Evolutionary conservation across 495 filamentous ascomycete species (phyloP).

Genomic region (Trichoderma erinaceum): DNA sequence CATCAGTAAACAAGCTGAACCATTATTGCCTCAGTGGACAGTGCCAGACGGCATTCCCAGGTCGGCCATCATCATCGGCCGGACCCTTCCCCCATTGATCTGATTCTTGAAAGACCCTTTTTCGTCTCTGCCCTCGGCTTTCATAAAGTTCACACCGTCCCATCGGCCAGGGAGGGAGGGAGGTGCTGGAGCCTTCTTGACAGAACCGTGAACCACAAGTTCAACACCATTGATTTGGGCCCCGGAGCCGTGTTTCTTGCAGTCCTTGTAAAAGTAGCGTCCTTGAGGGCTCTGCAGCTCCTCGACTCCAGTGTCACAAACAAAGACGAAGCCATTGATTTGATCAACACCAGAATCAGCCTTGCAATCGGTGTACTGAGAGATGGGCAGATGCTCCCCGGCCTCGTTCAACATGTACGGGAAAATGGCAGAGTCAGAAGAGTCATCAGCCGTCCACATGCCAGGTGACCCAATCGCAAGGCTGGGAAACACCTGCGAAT

Average conservation of each 20-base stretch:
- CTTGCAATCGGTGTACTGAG: not conserved
- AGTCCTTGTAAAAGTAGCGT: not conserved
- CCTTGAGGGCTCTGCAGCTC: not conserved
- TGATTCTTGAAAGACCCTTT: not conserved
- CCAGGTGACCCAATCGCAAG: not conserved
- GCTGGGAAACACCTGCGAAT: not conserved
- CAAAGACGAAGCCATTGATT: not conserved
- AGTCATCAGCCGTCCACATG: not conserved
- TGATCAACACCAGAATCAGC: not conserved
- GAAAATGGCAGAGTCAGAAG: not conserved
- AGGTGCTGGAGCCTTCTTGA: not conserved
- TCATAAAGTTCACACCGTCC: not conserved
- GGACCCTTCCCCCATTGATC: not conserved
- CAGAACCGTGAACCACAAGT: not conserved
- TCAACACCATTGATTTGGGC: not conserved
- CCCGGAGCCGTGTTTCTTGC: not conserved
- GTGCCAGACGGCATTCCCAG: not conserved
- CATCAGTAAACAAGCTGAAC: too few species aligned
- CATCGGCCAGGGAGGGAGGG: conserved; percentile 2
- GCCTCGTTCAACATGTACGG: not conserved
- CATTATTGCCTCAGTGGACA: not conserved
- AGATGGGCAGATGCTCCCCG: not conserved
- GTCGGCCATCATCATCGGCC: conserved; percentile 5
- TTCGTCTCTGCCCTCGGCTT: conserved; percentile 17
- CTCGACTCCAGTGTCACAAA: not conserved